Conservation (phyloP, 768 basidiomycete genomes). For the Ramaria rubella region DNA sequence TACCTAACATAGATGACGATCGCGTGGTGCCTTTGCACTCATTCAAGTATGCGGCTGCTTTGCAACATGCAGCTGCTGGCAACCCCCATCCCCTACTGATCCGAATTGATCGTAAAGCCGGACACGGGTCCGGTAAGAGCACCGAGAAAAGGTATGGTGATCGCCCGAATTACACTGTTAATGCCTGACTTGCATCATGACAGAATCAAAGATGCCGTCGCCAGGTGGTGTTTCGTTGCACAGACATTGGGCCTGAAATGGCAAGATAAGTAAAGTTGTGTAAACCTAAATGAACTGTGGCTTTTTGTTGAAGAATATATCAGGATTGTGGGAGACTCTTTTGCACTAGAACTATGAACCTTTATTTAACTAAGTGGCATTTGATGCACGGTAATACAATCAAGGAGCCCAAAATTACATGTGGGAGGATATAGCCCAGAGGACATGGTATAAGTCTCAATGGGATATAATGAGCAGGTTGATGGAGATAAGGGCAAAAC, state of each 20-base stretch:
- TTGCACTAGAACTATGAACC: too few relatives aligned
- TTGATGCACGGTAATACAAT: too few relatives aligned
- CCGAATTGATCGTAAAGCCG: constrained; percentile 73
- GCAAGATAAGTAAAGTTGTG: constrained; percentile 16
- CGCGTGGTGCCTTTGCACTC: constrained; percentile 85
- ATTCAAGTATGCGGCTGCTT: constrained; percentile 74
- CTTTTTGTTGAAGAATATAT: not conserved
- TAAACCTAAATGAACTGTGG: not conserved
- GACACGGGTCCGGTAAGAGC: constrained; percentile 75
- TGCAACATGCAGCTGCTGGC: constrained; percentile 57
- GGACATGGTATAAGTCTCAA: not conserved
- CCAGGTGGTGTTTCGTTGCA: constrained; percentile 72
- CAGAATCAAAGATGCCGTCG: constrained; percentile 70
- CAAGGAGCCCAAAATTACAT: too few relatives aligned
- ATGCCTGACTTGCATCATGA: not conserved
- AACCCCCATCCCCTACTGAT: constrained; percentile 71
- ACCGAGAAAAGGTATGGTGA: constrained; percentile 55
- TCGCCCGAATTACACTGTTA: too few relatives aligned
- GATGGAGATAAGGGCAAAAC: not conserved
- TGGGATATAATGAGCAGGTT: not conserved
- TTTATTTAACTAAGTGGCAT: too few relatives aligned
- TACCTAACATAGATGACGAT: constrained; percentile 55
- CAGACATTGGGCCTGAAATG: constrained; percentile 51
- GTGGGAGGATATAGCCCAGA: not conserved
- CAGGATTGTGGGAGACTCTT: too few relatives aligned